These are phyloP conservation scores for Ochetophila trinervis DNA, from an alignment of 306 rosid species.

Conservation along the genomic window DNA sequence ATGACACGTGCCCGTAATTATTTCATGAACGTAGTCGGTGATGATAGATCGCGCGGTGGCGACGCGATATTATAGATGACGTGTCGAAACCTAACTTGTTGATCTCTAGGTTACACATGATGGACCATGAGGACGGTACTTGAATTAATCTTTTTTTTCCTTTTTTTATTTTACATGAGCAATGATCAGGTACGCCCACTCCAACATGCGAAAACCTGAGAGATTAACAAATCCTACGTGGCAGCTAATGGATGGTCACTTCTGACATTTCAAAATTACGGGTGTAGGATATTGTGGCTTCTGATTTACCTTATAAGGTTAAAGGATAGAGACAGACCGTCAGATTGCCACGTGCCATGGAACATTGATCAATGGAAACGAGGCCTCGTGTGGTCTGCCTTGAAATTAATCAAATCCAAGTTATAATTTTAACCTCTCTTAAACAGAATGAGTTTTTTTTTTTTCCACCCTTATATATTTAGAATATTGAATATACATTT, in stretches of 20 bases:
- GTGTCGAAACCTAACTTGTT: constrained; percentile 29
- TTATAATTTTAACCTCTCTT: too few species aligned
- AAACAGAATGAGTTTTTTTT: too few species aligned
- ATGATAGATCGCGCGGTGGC: constrained; percentile 33
- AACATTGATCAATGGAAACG: constrained; percentile 26
- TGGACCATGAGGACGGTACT: constrained; percentile 15
- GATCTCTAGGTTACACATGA: constrained; percentile 11
- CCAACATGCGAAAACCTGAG: too few species aligned
- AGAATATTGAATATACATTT: too few species aligned
- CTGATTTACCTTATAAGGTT: constrained; percentile 7
- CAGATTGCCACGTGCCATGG: constrained; percentile 38
- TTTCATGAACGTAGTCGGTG: constrained; percentile 26
- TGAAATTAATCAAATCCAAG: too few species aligned
- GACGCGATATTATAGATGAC: constrained; percentile 1
- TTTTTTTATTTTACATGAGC: too few species aligned
- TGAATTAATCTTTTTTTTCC: not conserved
- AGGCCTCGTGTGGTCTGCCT: constrained; percentile 24
- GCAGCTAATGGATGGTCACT: not conserved
- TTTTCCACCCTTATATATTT: too few species aligned
- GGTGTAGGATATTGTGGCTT: not conserved
- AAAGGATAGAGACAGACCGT: constrained; percentile 33
- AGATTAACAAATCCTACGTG: not conserved
- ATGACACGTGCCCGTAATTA: constrained; percentile 28
- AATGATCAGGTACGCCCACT: not conserved
- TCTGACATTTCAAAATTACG: not conserved